Evolutionary conservation across 148 eudicot genomes (phyloP), one percentile per base, ranked within the genome.

Genomic region (Pouteria glomerata): DNA sequence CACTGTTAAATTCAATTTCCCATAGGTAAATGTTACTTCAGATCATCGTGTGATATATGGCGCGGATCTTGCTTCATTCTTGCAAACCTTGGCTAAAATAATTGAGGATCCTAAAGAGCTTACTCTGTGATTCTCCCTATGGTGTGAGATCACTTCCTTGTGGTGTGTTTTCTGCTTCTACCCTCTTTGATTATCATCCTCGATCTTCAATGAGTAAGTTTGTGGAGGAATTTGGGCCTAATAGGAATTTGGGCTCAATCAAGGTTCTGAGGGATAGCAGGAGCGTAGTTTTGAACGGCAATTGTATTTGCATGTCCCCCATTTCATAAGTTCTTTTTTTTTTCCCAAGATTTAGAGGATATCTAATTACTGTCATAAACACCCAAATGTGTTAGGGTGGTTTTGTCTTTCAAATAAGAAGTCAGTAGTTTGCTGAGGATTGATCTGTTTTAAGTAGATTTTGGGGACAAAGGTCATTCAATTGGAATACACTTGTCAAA

Each of bases 31-130:
- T 80, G 92, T 95, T 71, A 91, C 98, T 4, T 97, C 98, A 71
- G 98, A 95, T 81, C 98, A 95, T 81, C 96, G 96, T 45, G 93
- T 91, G 69, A 95, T 91, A 77, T 95, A 95, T 68, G 98, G 98
- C 71, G 93, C 98, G 76, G 98, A 95, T 82, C 89, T 95, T 69
- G 97, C 98, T 52, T 82, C 85, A 68, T 95, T 91, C 87, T 81
- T 95, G 88, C 98, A 89, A 88, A 95, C 98, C 30, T 79, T 95
- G 61, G 70, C 98, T 48, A 77, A 85, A 76, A 89, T 95, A 66
- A 91, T 95, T 14, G 98, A 94, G 83, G 97, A 95, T 56, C 98
- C 97, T 65, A 91, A 88, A 74, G 97, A 95, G 71, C 90, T 95
- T 58, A 95, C 96, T 39, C 73, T 95, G 35, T 92, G 90, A 82